Base-by-base conservation (phyloP, 495 filamentous ascomycete genomes). In the Aspergillus baeticus region DNA sequence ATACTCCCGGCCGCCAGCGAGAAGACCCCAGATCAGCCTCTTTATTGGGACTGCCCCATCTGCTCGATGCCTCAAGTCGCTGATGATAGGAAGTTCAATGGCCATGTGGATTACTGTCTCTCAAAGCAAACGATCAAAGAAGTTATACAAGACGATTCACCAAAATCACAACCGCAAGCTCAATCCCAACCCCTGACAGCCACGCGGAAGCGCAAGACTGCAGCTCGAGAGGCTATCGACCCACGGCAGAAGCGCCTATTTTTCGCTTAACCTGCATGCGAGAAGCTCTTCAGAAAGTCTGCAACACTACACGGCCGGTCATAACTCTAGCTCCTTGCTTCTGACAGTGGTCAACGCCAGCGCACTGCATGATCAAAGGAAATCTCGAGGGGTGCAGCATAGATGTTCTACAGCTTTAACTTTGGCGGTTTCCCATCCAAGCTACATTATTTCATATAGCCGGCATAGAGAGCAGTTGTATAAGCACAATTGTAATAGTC, bases 81-180 rank as follows among this genome's bases (percentile, higher is more conserved):
- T 0, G 82, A 91, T 57, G 91, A 97, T 66, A 77, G 79, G 35
- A 69, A 67, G 6, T 97, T 99, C 72, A 99, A 99, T 60, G 86
- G 87, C 47, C 95, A 99, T 69, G 88, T 99, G 43, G 95, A 99
- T 65, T 85, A 89, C 18, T 99, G 94, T 72, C 81, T 99, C 7
- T 96, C 92, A 2, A 76, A 84, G 42, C 83, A 87, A 66, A 89
- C 90, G 0, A 98, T 98, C 58, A 86, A 86, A 38, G 90, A 96
- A 63, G 88, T 82, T 0, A 85, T 88, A 6, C 84, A 88, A 53
- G 81, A 61, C 26, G 63, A 64, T 11, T 58, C 66, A 14, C 50
- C 69, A n/a, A 36, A 29, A 8, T 8, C 33, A n/a, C 38, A 29
- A 8, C 26, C 33, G 29, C 47, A 50, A 38, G 33, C 33, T 23